Conservation (phyloP, 176 grass and related monocot genomes). For the Puya raimondii region DNA sequence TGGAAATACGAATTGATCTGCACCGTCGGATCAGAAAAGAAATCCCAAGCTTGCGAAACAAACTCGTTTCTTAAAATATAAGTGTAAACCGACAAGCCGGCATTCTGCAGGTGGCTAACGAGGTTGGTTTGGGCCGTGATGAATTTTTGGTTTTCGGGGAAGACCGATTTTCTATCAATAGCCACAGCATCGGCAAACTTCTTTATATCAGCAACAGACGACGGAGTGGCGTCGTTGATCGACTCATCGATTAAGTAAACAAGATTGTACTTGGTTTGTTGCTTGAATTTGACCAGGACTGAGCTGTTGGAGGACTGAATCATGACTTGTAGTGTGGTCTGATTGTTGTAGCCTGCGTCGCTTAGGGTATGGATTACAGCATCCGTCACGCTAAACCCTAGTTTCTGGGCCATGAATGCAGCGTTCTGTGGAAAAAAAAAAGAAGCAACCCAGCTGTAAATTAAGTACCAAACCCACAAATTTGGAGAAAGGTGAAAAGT, state of each 20-base stretch:
- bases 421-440: constrained; percentile 51
- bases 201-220: constrained; percentile 56
- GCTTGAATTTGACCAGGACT: constrained; percentile 61
- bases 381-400: constrained; percentile 54
- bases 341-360: constrained; percentile 41
- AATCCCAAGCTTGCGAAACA: constrained; percentile 60
- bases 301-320: constrained; percentile 81
- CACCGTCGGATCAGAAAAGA: constrained; percentile 43
- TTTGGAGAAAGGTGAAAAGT: not conserved
- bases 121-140: constrained; percentile 40
- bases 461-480: not conserved
- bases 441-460: constrained; percentile 2
- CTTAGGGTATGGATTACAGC: constrained; percentile 41
- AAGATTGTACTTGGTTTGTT: constrained; percentile 63
- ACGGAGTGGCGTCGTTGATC: constrained; percentile 34
- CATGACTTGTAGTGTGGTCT: constrained; percentile 46
- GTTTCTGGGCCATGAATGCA: constrained; percentile 46
- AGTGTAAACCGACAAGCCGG: constrained; percentile 56
- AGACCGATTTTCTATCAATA: constrained; percentile 33
- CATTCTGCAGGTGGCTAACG: constrained; percentile 41
- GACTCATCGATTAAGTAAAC: constrained; percentile 61
- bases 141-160: constrained; percentile 31
- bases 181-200: constrained; percentile 56
- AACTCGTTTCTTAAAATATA: constrained; percentile 76
- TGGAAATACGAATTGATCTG: constrained; percentile 56